Evolutionary conservation across 164 flowering plant genomes (phyloP).

Genomic region (Berberis vulgaris): DNA sequence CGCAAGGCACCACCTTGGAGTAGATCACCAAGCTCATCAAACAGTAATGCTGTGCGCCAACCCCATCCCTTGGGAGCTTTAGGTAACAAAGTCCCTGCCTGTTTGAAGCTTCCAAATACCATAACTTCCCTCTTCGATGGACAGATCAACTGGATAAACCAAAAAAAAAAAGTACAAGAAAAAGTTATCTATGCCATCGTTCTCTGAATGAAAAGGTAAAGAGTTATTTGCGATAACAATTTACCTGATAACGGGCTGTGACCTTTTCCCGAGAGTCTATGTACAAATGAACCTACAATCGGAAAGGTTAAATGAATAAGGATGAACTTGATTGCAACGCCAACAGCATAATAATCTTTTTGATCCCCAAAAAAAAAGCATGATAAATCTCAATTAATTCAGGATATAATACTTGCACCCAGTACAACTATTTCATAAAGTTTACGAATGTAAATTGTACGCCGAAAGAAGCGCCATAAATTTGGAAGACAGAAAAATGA

Average conservation of each 20-base stretch:
- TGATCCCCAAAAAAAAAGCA: too few relatives aligned
- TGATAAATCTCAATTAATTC: too few relatives aligned
- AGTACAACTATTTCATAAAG: too few relatives aligned
- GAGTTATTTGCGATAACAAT: not conserved
- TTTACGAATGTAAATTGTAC: too few relatives aligned
- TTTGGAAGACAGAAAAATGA: too few relatives aligned
- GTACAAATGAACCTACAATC: constrained; percentile 67
- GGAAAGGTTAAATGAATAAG: not conserved
- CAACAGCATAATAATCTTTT: too few relatives aligned
- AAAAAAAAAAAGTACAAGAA: not conserved
- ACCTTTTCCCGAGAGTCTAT: constrained; percentile 92
- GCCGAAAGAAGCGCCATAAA: too few relatives aligned
- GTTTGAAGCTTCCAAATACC: constrained; percentile 90
- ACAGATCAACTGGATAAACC: constrained; percentile 57
- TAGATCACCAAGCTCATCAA: constrained; percentile 82
- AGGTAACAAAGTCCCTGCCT: constrained; percentile 84
- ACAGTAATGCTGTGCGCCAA: constrained; percentile 88
- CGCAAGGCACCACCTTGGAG: constrained; percentile 84
- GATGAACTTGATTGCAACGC: not conserved
- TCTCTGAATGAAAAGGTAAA: not conserved
- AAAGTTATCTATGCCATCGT: not conserved
- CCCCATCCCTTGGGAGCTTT: constrained; percentile 99
- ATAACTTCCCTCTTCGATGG: constrained; percentile 95
- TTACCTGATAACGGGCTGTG: constrained; percentile 95
- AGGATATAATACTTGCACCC: too few relatives aligned